phyloP scores from a whole-genome alignment of 768 basidiomycete species.

The Panellus pusillus region DNA sequence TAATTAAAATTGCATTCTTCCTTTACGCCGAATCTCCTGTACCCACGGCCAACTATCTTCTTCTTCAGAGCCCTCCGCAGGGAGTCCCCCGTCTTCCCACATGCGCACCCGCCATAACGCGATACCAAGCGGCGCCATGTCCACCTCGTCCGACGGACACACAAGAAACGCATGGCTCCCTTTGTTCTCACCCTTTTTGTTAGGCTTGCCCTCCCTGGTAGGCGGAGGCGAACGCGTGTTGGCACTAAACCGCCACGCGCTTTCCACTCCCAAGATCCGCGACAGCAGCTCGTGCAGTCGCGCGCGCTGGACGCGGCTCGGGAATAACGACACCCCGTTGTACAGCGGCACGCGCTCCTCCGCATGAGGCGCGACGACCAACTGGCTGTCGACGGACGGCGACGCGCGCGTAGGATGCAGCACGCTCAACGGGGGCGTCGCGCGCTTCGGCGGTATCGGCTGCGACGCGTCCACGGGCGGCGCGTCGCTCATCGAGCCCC shows the following conservation, averaged over 20 bases:
- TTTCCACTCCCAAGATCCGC: slow-evolving; percentile 49
- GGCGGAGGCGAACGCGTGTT: slow-evolving; percentile 20
- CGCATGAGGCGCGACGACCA: slow-evolving; percentile 22
- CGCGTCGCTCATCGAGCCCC: slow-evolving; percentile 2
- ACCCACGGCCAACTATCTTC: slow-evolving; percentile 33
- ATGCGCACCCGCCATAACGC: slow-evolving; percentile 80
- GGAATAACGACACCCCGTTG: slow-evolving; percentile 66
- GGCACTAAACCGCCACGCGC: slow-evolving; percentile 28
- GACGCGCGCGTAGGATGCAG: slow-evolving; percentile 7
- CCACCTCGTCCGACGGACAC: slow-evolving; percentile 53
- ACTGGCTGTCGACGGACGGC: background rate
- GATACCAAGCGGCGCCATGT: slow-evolving; percentile 62
- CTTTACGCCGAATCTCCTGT: slow-evolving; percentile 14
- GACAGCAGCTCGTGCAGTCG: slow-evolving; percentile 51
- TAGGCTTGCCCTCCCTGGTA: background rate
- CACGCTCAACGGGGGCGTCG: slow-evolving; percentile 8
- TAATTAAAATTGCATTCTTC: slow-evolving; percentile 15
- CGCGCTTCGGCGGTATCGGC: slow-evolving; percentile 1
- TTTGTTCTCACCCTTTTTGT: slow-evolving; percentile 36
- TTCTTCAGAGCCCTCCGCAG: slow-evolving; percentile 25
- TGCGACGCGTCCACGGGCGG: background rate
- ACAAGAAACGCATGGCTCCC: slow-evolving; percentile 73
- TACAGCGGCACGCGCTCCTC: slow-evolving; percentile 57
- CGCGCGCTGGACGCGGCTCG: slow-evolving; percentile 58
- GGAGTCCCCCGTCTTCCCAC: slow-evolving; percentile 71